Conservation (phyloP, 2,329 filamentous ascomycete genomes). For the Xylaria sp. region DNA sequence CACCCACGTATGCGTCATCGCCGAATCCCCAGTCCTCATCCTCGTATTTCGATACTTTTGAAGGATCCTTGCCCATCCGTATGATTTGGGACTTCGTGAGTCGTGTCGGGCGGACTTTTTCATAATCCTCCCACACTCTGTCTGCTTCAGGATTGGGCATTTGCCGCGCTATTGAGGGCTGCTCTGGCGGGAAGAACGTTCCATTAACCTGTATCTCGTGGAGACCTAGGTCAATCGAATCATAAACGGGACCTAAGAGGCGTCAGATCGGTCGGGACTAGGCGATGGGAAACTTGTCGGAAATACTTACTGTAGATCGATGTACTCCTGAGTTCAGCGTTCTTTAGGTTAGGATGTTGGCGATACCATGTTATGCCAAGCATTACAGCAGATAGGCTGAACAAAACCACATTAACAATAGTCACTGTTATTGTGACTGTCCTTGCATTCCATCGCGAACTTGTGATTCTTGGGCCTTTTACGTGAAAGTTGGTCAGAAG, state of each 20-base stretch:
- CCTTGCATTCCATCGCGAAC: conserved; percentile 1
- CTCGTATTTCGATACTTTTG: conserved; percentile 43
- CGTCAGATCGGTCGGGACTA: conserved; percentile 7
- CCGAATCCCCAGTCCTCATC: conserved; percentile 49
- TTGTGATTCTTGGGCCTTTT: not conserved
- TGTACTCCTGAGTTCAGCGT: conserved; percentile 25
- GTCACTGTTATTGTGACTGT: not conserved
- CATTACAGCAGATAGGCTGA: not conserved
- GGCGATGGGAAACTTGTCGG: no score
- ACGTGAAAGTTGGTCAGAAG: not conserved
- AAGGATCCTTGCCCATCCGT: conserved; percentile 49
- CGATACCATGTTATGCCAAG: conserved; percentile 6
- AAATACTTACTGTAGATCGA: conserved; percentile 18
- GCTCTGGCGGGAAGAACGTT: conserved; percentile 43
- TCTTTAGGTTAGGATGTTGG: not conserved
- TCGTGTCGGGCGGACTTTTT: conserved; percentile 45
- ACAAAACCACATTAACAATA: conserved; percentile 7
- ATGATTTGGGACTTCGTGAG: conserved; percentile 46
- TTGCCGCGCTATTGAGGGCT: conserved; percentile 44
- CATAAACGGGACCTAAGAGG: conserved; percentile 37
- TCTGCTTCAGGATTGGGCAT: conserved; percentile 48
- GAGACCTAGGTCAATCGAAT: conserved; percentile 41
- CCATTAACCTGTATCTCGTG: conserved; percentile 41
- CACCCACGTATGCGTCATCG: conserved; percentile 49
- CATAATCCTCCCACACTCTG: conserved; percentile 48